Base-by-base conservation (phyloP, 2,329 filamentous ascomycete genomes). In the Ascochyta viciae-villosae region DNA sequence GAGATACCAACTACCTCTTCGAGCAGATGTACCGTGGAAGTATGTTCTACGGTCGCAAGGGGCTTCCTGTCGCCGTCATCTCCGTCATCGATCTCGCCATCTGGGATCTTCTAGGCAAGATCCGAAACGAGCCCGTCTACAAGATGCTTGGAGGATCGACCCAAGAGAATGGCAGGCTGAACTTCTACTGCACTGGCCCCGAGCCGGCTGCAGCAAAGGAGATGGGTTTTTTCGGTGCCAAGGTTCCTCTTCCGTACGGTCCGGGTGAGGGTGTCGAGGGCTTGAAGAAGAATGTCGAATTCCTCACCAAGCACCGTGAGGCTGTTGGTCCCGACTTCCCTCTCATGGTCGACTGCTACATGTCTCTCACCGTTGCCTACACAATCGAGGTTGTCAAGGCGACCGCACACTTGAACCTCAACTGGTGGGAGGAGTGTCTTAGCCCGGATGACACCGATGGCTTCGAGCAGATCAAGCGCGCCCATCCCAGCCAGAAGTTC, bases 381-480 rank as follows among this genome's bases (percentile, higher is more conserved):
- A 96, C 91, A 4, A 96, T 97, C 65, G 89, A 96, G 77, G 83
- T 97, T 23, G 93, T 90, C 58, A 90, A 93, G 78, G 89, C 88
- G 47, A 92, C 89, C 73, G 85, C 91, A 66, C 87, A 92, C 65
- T 84, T 96, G 64, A 85, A 94, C 76, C 93, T 97, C 74, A 92
- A 96, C 81, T 97, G 93, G 93, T 96, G 92, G 92, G 93, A 97
- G 80, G 93, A 97, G 81, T 96, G 92, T 63, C 81, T 97, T 60
- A 90, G 88, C 27, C 93, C 93, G 10, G 93, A 97, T 76, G 93
- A 97, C 80, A 91, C 90, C 43, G 93, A 96, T 68, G 93, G 93
- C 53, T 96, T 96, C 69, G 89, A 87, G 63, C 87, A 92, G 74
- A 87, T 97, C 79, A 97, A 97, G 83, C 87, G 89, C 45, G 93